Evolutionary conservation across 257 asterid species (phyloP).

Genomic region (Rubia yunnanensis): DNA sequence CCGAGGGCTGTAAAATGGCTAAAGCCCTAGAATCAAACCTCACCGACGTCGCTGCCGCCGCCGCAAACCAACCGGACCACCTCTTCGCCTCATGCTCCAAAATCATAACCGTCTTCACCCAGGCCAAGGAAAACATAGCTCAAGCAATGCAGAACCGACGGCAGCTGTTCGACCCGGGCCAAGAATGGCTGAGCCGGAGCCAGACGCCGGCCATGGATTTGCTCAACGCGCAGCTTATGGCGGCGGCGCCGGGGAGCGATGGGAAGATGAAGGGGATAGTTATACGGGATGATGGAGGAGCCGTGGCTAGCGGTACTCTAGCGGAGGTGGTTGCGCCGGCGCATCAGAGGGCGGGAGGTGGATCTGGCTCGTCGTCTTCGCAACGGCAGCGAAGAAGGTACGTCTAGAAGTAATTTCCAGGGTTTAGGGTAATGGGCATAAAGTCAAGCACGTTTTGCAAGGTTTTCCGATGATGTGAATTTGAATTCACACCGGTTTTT

Average conservation of each 20-base stretch:
- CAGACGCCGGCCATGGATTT: constrained; percentile 22
- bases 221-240: constrained; percentile 16
- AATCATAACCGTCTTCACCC: constrained; percentile 38
- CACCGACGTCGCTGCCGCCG: constrained; percentile 17
- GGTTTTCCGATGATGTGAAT: constrained; percentile 1
- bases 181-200: constrained; percentile 33
- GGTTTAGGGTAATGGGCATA: not conserved
- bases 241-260: constrained; percentile 2
- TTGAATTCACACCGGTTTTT: not conserved
- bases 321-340: constrained; percentile 13
- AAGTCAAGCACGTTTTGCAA: not conserved
- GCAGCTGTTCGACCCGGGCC: constrained; percentile 14
- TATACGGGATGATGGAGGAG: not conserved
- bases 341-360: not conserved
- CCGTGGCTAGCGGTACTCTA: constrained; percentile 12
- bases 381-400: constrained; percentile 52
- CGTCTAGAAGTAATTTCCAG: constrained; percentile 17
- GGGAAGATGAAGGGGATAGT: constrained; percentile 1
- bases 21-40: constrained; percentile 44
- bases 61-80: constrained; percentile 34
- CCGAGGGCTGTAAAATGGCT: constrained; percentile 48
- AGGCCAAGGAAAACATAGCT: constrained; percentile 24
- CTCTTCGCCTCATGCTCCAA: constrained; percentile 40
- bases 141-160: not conserved
- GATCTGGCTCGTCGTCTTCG: constrained; percentile 1